These are phyloP conservation scores for Penicillium chermesinum DNA, from an alignment of 495 filamentous ascomycete genomes.

Conservation along the genomic window DNA sequence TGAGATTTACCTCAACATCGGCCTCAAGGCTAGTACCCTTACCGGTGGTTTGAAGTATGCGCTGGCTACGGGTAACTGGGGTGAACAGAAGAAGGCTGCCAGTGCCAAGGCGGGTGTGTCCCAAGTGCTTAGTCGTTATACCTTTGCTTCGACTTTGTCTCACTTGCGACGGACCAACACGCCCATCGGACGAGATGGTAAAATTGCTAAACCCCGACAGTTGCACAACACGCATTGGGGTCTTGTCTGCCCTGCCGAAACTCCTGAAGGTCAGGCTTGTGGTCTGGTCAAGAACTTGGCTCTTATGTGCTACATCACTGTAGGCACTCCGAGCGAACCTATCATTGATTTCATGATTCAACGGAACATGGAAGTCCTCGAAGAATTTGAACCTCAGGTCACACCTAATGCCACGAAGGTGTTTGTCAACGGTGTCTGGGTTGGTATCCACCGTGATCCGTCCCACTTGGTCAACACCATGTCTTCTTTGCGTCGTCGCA, in stretches of 20 bases:
- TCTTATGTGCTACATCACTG: constrained; percentile 96
- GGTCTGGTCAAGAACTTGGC: constrained; percentile 97
- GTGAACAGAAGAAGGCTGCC: constrained; percentile 96
- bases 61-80: constrained; percentile 98
- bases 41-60: constrained; percentile 95
- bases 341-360: constrained; percentile 93
- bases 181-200: constrained; percentile 94
- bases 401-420: constrained; percentile 94
- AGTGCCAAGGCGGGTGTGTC: constrained; percentile 93
- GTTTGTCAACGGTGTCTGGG: constrained; percentile 97
- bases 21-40: constrained; percentile 83
- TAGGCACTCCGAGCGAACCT: constrained; percentile 82
- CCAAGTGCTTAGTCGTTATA: constrained; percentile 96
- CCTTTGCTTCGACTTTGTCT: constrained; percentile 91
- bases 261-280: constrained; percentile 97
- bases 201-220: constrained; percentile 96
- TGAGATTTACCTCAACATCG: constrained; percentile 84
- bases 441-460: constrained; percentile 79
- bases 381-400: constrained; percentile 87
- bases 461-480: constrained; percentile 73
- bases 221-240: constrained; percentile 99
- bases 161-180: constrained; percentile 97
- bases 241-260: constrained; percentile 94
- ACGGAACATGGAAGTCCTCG: constrained; percentile 89
- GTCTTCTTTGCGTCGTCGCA: constrained; percentile 66